Percentiles rank a stretch among this genome's conserved stretches.
These are phyloP conservation scores for Solanum hybrid DNA, from an alignment of 305 asterid species.

Conservation along the genomic window DNA sequence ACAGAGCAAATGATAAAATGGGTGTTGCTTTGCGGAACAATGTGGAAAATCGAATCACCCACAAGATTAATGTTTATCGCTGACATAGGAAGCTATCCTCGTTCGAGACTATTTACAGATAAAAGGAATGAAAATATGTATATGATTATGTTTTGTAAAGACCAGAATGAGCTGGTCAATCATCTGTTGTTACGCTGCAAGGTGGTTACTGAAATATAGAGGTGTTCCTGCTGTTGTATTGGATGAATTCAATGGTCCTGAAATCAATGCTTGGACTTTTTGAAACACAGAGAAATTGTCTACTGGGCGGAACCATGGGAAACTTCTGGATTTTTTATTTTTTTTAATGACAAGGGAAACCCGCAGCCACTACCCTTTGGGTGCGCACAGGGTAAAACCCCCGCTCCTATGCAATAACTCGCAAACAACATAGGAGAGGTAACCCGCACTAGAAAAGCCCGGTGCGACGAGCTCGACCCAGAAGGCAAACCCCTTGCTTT, in stretches of 20 bases:
- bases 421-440: neutral
- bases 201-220: neutral
- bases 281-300: neutral
- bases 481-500: neutral
- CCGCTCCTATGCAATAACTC: neutral
- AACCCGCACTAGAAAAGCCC: neutral
- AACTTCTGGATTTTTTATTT: neutral
- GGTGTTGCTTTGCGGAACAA: neutral
- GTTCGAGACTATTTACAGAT: neutral
- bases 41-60: neutral
- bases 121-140: neutral
- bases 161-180: neutral
- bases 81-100: neutral
- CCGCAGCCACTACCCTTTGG: neutral
- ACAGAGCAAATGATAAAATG: neutral
- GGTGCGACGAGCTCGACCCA: neutral
- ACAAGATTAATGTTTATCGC: neutral
- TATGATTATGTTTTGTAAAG: neutral
- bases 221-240: neutral
- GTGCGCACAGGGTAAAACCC: neutral
- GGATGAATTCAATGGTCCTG: neutral
- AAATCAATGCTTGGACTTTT: neutral
- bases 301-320: neutral
- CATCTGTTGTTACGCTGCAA: neutral
- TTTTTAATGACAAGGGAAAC: neutral